Percentiles rank a stretch among this genome's conserved stretches.
Conservation (phyloP, 805 yeast species). For the Candida pseudofarinosa region DNA sequence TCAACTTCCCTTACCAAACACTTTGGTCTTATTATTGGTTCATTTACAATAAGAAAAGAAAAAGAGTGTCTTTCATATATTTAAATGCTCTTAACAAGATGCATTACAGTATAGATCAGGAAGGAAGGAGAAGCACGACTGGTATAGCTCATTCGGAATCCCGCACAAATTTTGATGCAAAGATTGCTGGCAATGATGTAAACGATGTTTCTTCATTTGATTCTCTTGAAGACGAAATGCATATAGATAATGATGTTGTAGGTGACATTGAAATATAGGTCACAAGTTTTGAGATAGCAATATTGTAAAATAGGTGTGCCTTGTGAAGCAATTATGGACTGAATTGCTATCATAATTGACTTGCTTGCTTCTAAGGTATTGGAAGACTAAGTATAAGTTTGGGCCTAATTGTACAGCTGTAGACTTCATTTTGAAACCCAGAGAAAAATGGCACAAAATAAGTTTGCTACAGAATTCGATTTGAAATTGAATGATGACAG, state of each 20-base stretch:
- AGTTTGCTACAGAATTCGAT: conserved; percentile 31
- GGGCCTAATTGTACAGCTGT: too few species aligned
- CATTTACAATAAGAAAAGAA: conserved; percentile 83
- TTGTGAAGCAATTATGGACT: neutral
- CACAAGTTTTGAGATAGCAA: conserved; percentile 1
- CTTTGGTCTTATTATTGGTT: conserved; percentile 86
- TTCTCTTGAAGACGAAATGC: conserved; percentile 16
- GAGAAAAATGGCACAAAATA: conserved; percentile 3
- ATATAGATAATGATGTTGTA: conserved; percentile 27
- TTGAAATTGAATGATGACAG: conserved; percentile 55
- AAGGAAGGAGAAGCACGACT: neutral
- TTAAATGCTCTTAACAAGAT: conserved; percentile 48
- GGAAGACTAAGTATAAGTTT: too few species aligned
- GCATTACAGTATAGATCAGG: conserved; percentile 23
- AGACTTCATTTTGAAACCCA: too few species aligned
- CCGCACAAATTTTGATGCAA: conserved; percentile 1
- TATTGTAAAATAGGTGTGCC: neutral
- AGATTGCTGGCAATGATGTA: conserved; percentile 17
- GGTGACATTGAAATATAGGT: conserved; percentile 35
- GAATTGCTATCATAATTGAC: too few species aligned
- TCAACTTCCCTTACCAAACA: conserved; percentile 42
- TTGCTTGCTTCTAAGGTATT: too few species aligned
- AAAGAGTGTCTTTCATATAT: conserved; percentile 84
- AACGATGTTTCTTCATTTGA: conserved; percentile 12
- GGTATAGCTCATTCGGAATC: neutral